These are phyloP conservation scores for Calonectria naviculata DNA, from an alignment of 2,329 filamentous ascomycete species.

Conservation along the genomic window DNA sequence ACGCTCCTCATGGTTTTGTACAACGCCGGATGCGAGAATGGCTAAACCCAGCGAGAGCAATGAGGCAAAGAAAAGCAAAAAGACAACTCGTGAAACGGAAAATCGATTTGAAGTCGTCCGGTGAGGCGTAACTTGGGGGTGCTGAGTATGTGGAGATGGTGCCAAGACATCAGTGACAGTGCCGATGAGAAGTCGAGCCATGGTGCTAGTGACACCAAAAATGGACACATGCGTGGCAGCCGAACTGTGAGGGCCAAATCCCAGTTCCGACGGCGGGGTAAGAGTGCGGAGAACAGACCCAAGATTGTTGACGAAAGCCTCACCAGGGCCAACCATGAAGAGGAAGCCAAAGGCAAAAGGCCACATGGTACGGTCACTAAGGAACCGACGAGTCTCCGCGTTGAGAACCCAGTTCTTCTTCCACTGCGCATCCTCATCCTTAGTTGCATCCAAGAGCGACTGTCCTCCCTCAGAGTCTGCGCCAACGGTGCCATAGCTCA, in stretches of 20 bases:
- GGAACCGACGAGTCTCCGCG: slow-evolving; percentile 86
- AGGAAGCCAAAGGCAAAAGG: slow-evolving; percentile 91
- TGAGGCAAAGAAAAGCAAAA: slow-evolving; percentile 81
- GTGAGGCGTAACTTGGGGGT: slow-evolving; percentile 57
- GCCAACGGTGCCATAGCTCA: slow-evolving; percentile 71
- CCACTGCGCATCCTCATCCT: slow-evolving; percentile 62
- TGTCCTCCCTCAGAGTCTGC: slow-evolving; percentile 50
- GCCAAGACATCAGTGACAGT: slow-evolving; percentile 90
- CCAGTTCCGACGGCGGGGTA: slow-evolving; percentile 66
- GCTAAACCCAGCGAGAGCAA: slow-evolving; percentile 82
- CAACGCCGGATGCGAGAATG: slow-evolving; percentile 78
- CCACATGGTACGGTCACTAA: slow-evolving; percentile 96
- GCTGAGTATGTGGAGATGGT: slow-evolving; percentile 70
- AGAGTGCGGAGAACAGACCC: slow-evolving; percentile 93
- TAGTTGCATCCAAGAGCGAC: slow-evolving; percentile 47
- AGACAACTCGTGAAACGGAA: slow-evolving; percentile 80
- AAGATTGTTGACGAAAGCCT: slow-evolving; percentile 97
- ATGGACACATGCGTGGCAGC: slow-evolving; percentile 92
- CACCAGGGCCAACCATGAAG: slow-evolving; percentile 92
- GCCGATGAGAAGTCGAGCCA: slow-evolving; percentile 90
- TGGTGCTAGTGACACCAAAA: slow-evolving; percentile 88
- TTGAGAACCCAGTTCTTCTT: slow-evolving; percentile 95
- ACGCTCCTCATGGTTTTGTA: slow-evolving; percentile 79
- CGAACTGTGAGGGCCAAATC: slow-evolving; percentile 61
- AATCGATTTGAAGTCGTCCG: slow-evolving; percentile 52